Evolutionary conservation across 1,284 basidiomycete genomes (phyloP), one percentile per base, ranked within the genome.

Genomic region (Pyrrhoderma noxium): DNA sequence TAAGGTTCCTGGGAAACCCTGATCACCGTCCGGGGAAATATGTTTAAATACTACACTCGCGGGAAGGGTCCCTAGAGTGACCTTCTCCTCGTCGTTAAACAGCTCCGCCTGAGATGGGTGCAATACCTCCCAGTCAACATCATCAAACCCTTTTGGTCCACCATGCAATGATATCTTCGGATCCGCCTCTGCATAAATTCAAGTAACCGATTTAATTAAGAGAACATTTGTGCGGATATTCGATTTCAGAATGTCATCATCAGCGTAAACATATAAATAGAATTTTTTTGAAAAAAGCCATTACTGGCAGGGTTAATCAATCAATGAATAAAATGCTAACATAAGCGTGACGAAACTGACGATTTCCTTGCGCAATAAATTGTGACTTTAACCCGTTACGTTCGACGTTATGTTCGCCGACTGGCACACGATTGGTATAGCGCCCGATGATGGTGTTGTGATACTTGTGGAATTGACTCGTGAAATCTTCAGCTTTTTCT

Each of bases 381-480:
- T 72, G 64, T 16, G 76, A 72, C 18, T 61, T 68, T 45, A 78
- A 63, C 1, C 76, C 80, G 34, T 79, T 71, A 58, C 76, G 73
- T 60, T 77, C 71, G 35, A 86, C 56, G 16, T 63, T 52, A 57
- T 81, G 74, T 3, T 69, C 71, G 31, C 77, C 76, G 16, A 75
- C 77, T 2, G 84, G 82, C 45, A 89, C 70, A 27, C 84, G 75
- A 65, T 88, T 88, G 36, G 82, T 70, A 58, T 85, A 87, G 57
- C 83, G 71, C 22, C 85, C 85, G 52, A 88, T 72, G 61, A 86
- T 73, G 9, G 80, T 78, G 66, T 87, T 87, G 43, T 74, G 79
- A 66, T 86, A 87, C 65, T 80, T 84, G 62, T 59, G 58, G 38
- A 51, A 53, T 21, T 79, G 73, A 9, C 62, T 67, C 40, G 70